Conservation (phyloP, 352 stramenopile species). For the Phytophthora cajani region DNA sequence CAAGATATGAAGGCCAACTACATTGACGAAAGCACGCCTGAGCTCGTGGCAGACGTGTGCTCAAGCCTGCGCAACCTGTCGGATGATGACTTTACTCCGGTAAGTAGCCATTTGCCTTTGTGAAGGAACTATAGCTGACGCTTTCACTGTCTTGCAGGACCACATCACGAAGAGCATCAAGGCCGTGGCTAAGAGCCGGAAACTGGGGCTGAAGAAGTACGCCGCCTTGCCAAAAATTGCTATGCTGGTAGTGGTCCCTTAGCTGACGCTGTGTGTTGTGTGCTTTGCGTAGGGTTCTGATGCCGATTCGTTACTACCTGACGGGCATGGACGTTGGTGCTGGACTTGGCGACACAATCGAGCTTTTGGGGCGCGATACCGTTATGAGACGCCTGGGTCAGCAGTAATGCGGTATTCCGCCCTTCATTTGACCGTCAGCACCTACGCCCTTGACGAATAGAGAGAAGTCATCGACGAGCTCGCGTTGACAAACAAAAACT, state of each 20-base stretch:
- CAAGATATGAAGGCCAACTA: slow-evolving; percentile 78
- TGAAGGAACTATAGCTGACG: neutral
- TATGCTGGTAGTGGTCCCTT: neutral
- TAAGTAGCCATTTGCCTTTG: slow-evolving; percentile 21
- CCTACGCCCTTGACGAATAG: neutral
- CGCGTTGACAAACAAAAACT: slow-evolving; percentile 24
- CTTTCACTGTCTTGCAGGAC: slow-evolving; percentile 47
- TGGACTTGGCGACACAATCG: slow-evolving; percentile 83
- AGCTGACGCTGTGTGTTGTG: slow-evolving; percentile 11
- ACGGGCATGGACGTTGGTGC: slow-evolving; percentile 88
- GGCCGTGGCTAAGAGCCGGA: slow-evolving; percentile 72
- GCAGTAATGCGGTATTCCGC: neutral
- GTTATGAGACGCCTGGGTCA: slow-evolving; percentile 55
- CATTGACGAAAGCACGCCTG: slow-evolving; percentile 65
- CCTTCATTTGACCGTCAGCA: neutral
- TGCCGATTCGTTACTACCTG: slow-evolving; percentile 88
- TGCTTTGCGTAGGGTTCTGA: slow-evolving; percentile 66
- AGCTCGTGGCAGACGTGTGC: slow-evolving; percentile 61
- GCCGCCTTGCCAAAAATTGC: slow-evolving; percentile 20
- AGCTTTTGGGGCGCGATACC: slow-evolving; percentile 71
- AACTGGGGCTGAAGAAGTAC: slow-evolving; percentile 84
- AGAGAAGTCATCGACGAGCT: neutral
- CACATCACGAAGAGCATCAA: slow-evolving; percentile 83
- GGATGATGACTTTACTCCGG: slow-evolving; percentile 73
- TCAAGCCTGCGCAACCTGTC: slow-evolving; percentile 53